Evolutionary conservation across 192 early-diverging fungal species (phyloP).

Genomic region (Dissophora ornata): DNA sequence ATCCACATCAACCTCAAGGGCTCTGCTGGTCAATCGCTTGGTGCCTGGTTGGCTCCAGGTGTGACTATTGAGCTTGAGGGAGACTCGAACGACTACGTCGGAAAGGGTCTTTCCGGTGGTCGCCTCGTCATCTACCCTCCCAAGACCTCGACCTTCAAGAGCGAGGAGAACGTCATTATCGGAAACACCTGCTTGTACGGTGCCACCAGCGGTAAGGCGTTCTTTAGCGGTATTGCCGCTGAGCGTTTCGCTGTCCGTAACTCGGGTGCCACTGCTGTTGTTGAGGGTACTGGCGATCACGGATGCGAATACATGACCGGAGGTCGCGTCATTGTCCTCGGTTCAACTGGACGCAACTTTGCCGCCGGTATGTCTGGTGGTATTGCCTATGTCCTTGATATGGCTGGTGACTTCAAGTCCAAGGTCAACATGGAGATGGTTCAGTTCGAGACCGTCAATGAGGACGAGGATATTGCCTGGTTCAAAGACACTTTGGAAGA

Average conservation of each 20-base stretch:
- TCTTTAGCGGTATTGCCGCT: constrained; percentile 93
- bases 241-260: constrained; percentile 99
- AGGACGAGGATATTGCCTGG: constrained; percentile 79
- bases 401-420: constrained; percentile 67
- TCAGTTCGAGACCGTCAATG: constrained; percentile 82
- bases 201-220: constrained; percentile 91
- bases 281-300: constrained; percentile 98
- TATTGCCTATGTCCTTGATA: constrained; percentile 92
- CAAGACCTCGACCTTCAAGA: constrained; percentile 78
- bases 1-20: constrained; percentile 89
- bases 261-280: constrained; percentile 95
- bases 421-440: constrained; percentile 95
- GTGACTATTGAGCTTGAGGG: constrained; percentile 94
- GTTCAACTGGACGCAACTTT: constrained; percentile 94
- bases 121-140: constrained; percentile 91
- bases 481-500: constrained; percentile 83
- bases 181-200: constrained; percentile 99
- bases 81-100: constrained; percentile 99
- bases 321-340: constrained; percentile 91
- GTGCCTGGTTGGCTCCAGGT: constrained; percentile 93
- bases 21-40: constrained; percentile 96
- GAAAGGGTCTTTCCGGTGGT: constrained; percentile 98
- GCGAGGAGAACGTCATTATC: constrained; percentile 91
- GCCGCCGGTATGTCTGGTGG: constrained; percentile 99
- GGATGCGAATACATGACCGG: constrained; percentile 99